Conservation (phyloP, 306 rosid species). For the Morella rubra region DNA sequence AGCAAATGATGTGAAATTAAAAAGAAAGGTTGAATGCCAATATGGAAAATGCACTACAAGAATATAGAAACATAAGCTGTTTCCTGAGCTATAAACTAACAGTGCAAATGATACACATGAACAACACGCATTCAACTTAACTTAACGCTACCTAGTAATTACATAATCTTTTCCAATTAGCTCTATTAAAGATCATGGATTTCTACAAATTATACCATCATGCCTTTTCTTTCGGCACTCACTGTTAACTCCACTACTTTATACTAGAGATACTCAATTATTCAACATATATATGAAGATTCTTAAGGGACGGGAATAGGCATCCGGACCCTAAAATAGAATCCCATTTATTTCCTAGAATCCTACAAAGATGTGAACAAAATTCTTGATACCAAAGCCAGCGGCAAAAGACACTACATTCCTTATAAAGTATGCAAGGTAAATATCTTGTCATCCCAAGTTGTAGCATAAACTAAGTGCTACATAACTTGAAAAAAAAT, state of each 20-base stretch:
- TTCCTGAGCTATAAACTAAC: neutral
- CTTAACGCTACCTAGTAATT: neutral
- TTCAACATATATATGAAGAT: neutral
- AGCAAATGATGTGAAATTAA: constrained; percentile 1
- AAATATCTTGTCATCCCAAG: neutral
- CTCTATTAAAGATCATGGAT: neutral
- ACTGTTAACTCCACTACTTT: neutral
- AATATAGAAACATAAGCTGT: neutral
- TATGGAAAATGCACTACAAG: neutral
- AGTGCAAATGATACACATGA: neutral
- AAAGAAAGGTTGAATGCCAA: neutral
- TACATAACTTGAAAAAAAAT: neutral
- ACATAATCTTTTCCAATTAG: neutral
- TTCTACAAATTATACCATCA: neutral
- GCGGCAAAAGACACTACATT: neutral
- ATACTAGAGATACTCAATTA: neutral
- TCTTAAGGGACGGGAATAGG: neutral
- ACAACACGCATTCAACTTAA: neutral
- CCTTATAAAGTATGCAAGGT: neutral
- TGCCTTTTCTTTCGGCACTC: neutral
- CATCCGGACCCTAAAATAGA: neutral
- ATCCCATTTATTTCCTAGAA: neutral
- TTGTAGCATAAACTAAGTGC: neutral
- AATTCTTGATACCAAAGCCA: neutral
- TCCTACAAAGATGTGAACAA: neutral